Conservation (phyloP, 768 basidiomycete species). For the Tylopilus felleus region DNA sequence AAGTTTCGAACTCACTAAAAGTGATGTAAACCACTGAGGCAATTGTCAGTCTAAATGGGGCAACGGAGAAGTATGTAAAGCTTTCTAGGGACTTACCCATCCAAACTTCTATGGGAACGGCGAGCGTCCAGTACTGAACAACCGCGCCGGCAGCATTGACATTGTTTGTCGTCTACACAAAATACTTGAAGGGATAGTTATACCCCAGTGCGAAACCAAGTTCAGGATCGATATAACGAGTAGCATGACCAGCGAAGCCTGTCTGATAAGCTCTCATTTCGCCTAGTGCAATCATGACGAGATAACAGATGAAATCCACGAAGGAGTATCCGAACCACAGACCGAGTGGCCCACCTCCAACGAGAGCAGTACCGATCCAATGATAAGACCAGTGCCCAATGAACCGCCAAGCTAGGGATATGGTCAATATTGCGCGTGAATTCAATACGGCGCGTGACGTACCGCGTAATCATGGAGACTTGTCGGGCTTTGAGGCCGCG, state of each 20-base stretch:
- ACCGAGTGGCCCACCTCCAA: conserved; percentile 53
- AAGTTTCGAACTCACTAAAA: conserved; percentile 39
- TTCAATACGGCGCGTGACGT: conserved; percentile 6
- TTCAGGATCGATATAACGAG: conserved; percentile 65
- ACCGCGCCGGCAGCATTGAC: conserved; percentile 59
- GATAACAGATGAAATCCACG: conserved; percentile 55
- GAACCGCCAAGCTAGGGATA: conserved; percentile 39
- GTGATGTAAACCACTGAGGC: conserved; percentile 54
- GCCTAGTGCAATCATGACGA: conserved; percentile 52
- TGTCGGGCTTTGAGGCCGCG: conserved; percentile 50
- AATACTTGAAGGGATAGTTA: conserved; percentile 59
- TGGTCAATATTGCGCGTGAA: neutral
- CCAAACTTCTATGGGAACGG: conserved; percentile 49
- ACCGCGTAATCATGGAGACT: conserved; percentile 57
- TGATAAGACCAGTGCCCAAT: conserved; percentile 45
- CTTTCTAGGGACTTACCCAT: conserved; percentile 43
- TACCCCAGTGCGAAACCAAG: conserved; percentile 51
- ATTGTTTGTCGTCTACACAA: conserved; percentile 65
- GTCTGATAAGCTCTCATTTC: conserved; percentile 45
- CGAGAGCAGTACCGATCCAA: conserved; percentile 56
- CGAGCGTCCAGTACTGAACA: conserved; percentile 45
- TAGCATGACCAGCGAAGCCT: conserved; percentile 54
- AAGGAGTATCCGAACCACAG: conserved; percentile 40
- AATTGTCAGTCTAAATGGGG: conserved; percentile 2
- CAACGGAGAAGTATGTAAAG: neutral